Percentiles rank a stretch among this genome's conserved stretches.
Evolutionary conservation across 2,329 filamentous ascomycete genomes (phyloP).

Genomic region (Pestalotiopsis sp.): DNA sequence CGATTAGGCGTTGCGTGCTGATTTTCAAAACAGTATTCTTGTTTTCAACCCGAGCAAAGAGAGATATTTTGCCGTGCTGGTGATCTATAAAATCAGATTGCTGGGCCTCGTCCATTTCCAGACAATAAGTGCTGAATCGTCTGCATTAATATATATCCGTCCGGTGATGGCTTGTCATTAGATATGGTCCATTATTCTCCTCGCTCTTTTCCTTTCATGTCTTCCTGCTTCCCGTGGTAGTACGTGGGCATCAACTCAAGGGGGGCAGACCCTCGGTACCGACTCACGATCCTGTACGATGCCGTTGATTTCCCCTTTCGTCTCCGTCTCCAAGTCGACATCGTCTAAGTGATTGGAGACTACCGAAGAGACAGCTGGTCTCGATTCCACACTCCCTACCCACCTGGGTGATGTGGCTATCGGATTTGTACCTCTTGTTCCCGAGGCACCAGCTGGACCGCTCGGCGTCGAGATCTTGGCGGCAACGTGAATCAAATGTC

Average conservation of each 20-base stretch:
- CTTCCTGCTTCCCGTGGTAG: background rate
- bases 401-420: background rate
- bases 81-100: background rate
- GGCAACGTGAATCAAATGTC: background rate
- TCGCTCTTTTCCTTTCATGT: background rate
- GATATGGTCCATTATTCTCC: background rate
- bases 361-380: background rate
- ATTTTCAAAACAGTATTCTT: background rate
- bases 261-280: background rate
- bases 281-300: background rate
- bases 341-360: background rate
- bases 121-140: too few species aligned
- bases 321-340: background rate
- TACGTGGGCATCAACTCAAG: background rate
- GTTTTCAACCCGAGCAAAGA: background rate
- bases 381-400: too few species aligned
- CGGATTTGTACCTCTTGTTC: background rate
- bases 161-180: too few species aligned
- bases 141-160: too few species aligned
- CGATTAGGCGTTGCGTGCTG: background rate
- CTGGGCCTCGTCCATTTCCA: background rate
- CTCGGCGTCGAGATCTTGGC: background rate
- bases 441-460: background rate
- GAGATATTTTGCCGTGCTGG: background rate
- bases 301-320: background rate